A percentile compares a stretch with the other conserved stretches of the same genome.
These are phyloP conservation scores for Xylariaceae sp. DNA, from an alignment of 2,329 filamentous ascomycete genomes.

Conservation along the genomic window DNA sequence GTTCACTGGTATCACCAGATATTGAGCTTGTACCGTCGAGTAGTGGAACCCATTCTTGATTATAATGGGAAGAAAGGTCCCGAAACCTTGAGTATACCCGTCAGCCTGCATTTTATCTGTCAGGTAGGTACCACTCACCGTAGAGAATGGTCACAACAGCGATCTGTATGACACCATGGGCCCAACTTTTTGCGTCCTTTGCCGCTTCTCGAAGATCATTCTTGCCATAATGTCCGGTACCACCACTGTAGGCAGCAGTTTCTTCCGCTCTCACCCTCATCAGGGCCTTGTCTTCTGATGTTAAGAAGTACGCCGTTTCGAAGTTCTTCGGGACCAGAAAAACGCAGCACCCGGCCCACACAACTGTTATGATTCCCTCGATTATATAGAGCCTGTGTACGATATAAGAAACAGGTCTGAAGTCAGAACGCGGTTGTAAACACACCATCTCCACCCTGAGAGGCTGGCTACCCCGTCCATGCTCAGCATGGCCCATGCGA, in stretches of 20 bases:
- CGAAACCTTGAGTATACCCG: constrained; percentile 23
- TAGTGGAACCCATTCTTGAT: constrained; percentile 35
- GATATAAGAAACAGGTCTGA: not conserved
- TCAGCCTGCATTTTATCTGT: not conserved
- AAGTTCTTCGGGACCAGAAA: constrained; percentile 14
- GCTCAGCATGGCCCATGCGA: constrained; percentile 21
- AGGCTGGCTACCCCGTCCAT: constrained; percentile 24
- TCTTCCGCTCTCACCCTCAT: constrained; percentile 19
- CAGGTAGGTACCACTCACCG: constrained; percentile 7
- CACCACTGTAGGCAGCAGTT: constrained; percentile 19
- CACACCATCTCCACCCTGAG: constrained; percentile 25
- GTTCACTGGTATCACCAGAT: constrained; percentile 37
- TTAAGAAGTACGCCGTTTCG: constrained; percentile 17
- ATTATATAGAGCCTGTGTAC: constrained; percentile 16
- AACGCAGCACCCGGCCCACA: constrained; percentile 9
- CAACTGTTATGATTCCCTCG: constrained; percentile 17
- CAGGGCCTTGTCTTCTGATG: constrained; percentile 13
- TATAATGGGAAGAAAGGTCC: constrained; percentile 38
- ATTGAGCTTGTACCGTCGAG: constrained; percentile 33
- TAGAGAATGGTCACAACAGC: constrained; percentile 34
- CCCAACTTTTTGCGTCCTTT: constrained; percentile 22
- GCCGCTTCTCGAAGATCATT: constrained; percentile 20
- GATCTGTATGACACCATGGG: constrained; percentile 32
- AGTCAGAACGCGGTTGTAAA: not conserved
- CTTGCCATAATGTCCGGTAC: constrained; percentile 17